A percentile compares a stretch with the other conserved stretches of the same genome.
Conservation (phyloP, 768 basidiomycete species). For the Lyophyllum atratum region DNA sequence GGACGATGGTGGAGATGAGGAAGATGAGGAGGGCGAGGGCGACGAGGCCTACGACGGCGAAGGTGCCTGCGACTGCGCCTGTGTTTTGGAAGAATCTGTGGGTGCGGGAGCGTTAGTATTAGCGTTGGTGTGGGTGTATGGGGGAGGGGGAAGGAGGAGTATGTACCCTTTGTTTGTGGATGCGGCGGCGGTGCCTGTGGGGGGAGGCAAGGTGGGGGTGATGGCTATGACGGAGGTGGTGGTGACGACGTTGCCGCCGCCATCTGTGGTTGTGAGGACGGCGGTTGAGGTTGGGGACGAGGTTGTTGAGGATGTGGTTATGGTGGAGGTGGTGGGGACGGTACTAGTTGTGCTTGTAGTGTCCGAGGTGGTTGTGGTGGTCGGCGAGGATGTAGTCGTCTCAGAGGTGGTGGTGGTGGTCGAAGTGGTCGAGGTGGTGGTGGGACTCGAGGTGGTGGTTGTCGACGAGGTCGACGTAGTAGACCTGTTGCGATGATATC, state of each 20-base stretch:
- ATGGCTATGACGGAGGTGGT: conserved; percentile 2
- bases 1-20: conserved; percentile 32
- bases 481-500: not conserved
- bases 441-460: not conserved
- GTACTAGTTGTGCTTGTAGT: not conserved
- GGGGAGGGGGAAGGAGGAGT: not conserved
- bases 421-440: not conserved
- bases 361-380: not conserved
- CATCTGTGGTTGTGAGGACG: not conserved
- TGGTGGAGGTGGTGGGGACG: not conserved
- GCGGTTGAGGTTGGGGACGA: not conserved
- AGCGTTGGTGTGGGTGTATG: not conserved
- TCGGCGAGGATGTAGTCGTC: not conserved
- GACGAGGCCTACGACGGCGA: conserved; percentile 64
- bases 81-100: conserved; percentile 69
- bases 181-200: not conserved
- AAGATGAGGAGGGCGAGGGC: conserved; percentile 41
- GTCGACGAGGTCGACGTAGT: not conserved
- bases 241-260: conserved; percentile 6
- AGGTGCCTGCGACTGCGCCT: conserved; percentile 68
- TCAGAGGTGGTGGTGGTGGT: not conserved
- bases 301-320: not conserved
- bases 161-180: conserved; percentile 9
- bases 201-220: not conserved
- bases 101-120: not conserved